These are phyloP conservation scores for Penicillium steckii DNA, from an alignment of 495 filamentous ascomycete species.

Conservation along the genomic window DNA sequence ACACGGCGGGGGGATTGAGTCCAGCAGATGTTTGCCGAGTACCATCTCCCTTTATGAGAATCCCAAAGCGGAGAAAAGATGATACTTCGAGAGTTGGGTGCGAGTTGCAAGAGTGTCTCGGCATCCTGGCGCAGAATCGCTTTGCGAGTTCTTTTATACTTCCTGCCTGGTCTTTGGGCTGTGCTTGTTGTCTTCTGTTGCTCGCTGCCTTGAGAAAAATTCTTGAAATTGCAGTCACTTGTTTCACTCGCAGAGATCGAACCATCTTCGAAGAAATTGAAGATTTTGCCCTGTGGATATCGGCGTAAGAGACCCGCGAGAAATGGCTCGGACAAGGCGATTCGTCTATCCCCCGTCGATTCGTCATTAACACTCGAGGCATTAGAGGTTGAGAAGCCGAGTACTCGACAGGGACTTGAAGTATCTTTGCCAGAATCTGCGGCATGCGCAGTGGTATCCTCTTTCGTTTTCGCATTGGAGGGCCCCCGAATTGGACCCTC, in stretches of 20 bases:
- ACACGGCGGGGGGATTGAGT: constrained; percentile 34
- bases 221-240: constrained; percentile 8
- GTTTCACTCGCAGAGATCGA: constrained; percentile 11
- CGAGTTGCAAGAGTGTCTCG: constrained; percentile 10
- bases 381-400: constrained; percentile 16
- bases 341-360: constrained; percentile 2
- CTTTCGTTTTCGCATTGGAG: no score
- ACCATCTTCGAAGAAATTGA: constrained; percentile 17
- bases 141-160: constrained; percentile 16
- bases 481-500: no score
- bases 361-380: constrained; percentile 12
- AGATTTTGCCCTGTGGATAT: constrained; percentile 21
- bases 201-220: neutral
- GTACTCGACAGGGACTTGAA: constrained; percentile 13
- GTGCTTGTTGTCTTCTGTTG: no score
- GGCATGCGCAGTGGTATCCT: neutral
- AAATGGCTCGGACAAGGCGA: constrained; percentile 16
- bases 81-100: constrained; percentile 18
- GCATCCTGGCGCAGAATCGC: constrained; percentile 13
- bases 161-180: constrained; percentile 12
- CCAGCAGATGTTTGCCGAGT: constrained; percentile 47
- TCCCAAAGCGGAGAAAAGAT: constrained; percentile 21
- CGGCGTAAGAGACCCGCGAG: constrained; percentile 9
- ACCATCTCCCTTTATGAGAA: constrained; percentile 20
- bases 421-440: constrained; percentile 2